Conservation (phyloP, 164 flowering plant species). For the Macadamia tetraphylla region DNA sequence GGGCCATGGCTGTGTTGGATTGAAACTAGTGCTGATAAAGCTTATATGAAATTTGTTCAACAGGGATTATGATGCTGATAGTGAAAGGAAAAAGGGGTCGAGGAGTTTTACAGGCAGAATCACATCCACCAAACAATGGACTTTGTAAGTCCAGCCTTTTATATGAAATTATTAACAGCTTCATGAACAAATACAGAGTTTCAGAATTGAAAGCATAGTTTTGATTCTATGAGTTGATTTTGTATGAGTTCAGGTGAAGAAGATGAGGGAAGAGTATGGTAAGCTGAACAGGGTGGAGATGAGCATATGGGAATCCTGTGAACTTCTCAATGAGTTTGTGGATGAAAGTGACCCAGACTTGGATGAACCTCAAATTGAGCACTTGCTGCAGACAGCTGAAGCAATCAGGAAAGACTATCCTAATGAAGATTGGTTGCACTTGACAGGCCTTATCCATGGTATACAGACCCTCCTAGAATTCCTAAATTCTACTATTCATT, state of each 20-base stretch:
- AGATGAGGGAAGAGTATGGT: constrained; percentile 33
- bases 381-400: constrained; percentile 37
- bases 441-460: constrained; percentile 47
- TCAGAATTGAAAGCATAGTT: not conserved
- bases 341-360: constrained; percentile 45
- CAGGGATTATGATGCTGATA: constrained; percentile 33
- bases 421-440: constrained; percentile 40
- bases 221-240: not conserved
- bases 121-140: constrained; percentile 37
- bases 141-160: constrained; percentile 21
- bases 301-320: constrained; percentile 48
- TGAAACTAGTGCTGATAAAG: not conserved
- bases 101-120: constrained; percentile 25
- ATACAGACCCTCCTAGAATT: constrained; percentile 10
- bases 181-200: not conserved
- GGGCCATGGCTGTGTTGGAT: too few relatives aligned
- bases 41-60: not conserved
- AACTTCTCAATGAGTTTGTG: constrained; percentile 33
- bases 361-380: constrained; percentile 44
- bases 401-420: constrained; percentile 43
- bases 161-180: too few relatives aligned
- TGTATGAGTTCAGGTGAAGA: constrained; percentile 17
- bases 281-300: constrained; percentile 26
- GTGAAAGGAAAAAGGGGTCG: constrained; percentile 24
- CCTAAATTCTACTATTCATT: too few relatives aligned